Conservation (phyloP, 257 asterid genomes). For the Voacanga thouarsii region DNA sequence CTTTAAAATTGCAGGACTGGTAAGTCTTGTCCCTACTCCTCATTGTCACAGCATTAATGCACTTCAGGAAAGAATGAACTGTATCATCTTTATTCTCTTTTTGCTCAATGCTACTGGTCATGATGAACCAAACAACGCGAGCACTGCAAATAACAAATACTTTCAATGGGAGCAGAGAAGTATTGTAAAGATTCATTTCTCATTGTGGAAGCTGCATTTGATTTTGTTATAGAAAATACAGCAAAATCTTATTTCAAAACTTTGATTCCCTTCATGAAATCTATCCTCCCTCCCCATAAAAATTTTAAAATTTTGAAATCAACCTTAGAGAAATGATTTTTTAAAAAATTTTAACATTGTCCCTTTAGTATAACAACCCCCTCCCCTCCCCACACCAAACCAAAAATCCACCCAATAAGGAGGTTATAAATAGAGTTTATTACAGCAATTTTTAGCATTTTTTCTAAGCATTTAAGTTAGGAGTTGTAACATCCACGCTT, state of each 20-base stretch:
- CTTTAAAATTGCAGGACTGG: conserved; percentile 81
- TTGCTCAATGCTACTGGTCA: background rate
- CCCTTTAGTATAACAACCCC: too few relatives aligned
- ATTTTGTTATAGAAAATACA: background rate
- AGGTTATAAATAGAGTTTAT: background rate
- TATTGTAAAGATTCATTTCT: background rate
- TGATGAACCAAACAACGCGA: too few relatives aligned
- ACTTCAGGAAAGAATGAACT: background rate
- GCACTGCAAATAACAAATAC: background rate
- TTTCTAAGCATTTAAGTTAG: background rate
- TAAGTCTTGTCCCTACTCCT: conserved; percentile 25
- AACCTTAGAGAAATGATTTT: too few relatives aligned
- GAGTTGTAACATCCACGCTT: background rate
- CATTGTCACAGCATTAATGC: background rate
- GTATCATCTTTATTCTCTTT: background rate
- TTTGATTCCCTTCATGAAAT: background rate
- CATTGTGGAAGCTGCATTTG: background rate
- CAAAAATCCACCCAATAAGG: background rate
- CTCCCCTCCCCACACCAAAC: too few relatives aligned
- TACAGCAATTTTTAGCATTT: too few relatives aligned
- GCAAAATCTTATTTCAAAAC: background rate
- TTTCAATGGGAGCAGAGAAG: background rate
- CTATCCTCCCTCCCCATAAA: background rate
- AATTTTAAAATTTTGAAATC: too few relatives aligned
- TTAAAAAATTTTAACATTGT: too few relatives aligned